Conservation (phyloP, 2,329 filamentous ascomycete genomes). For the Scopulariopsis brevicaulis region DNA sequence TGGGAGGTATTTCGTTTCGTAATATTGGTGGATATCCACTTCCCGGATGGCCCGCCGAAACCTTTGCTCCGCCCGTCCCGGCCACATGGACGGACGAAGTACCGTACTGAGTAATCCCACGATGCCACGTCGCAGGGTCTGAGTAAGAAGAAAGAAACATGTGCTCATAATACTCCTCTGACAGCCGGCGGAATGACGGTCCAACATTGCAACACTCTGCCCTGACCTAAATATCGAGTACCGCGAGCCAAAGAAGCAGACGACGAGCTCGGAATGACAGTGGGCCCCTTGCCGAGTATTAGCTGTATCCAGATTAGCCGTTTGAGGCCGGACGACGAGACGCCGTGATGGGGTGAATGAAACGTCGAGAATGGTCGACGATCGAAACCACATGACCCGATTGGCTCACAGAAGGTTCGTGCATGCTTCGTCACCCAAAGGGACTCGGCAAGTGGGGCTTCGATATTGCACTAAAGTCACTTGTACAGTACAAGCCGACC, state of each 20-base stretch:
- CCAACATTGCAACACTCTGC: background rate
- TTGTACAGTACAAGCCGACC: background rate
- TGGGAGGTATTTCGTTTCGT: background rate
- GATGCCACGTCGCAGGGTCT: background rate
- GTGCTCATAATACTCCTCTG: background rate
- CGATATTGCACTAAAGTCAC: background rate
- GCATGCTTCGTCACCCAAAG: background rate
- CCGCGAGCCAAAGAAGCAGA: no score
- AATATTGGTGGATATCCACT: background rate
- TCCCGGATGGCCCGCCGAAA: background rate
- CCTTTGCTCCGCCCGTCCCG: background rate
- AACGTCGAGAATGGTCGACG: background rate
- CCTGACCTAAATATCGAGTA: background rate
- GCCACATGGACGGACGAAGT: no score
- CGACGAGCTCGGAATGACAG: no score
- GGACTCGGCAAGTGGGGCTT: background rate
- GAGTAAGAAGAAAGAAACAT: background rate
- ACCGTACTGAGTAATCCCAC: no score
- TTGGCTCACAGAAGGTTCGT: background rate
- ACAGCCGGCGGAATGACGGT: background rate
- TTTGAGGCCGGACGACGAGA: background rate
- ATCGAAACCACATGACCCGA: background rate
- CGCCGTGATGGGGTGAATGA: background rate
- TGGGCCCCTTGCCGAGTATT: no score
- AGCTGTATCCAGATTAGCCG: background rate